Evolutionary conservation across 495 filamentous ascomycete genomes (phyloP), one percentile per base, ranked within the genome.

Genomic region (Penicillium longicatenatum): DNA sequence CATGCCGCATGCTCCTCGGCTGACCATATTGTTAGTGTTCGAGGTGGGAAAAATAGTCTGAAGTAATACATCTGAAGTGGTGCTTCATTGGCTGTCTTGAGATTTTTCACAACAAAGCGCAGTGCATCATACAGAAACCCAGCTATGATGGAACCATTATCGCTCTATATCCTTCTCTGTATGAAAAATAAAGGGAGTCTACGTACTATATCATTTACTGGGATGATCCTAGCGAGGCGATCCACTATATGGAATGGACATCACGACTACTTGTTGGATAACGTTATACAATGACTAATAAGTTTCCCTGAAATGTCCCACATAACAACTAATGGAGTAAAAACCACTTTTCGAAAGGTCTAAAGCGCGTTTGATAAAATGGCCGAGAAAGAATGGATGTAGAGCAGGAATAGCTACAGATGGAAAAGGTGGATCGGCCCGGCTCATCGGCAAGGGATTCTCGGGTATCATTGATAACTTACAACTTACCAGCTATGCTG

Each of bases 191-290:
- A 6, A 12, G 6, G 24, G 24, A 6, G 24, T 26, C 26, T 26
- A 26, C 7, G 1, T 2, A 17, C 12, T 60, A 46, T 51, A 14
- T 0, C 12, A 54, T 49, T 60, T 55, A 61, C 57, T 11, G 16
- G 7, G 43, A 45, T 35, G 9, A 20, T 33, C 3, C 16, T 30
- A 21, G 49, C 42, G 2, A 64, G 50, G 4, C 1, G 6, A 41
- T 48, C 5, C 31, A 64, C 16, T 0, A 45, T 55, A 21, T 30
- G 68, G 66, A 52, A 72, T 53, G 8, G 68, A 51, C 35, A 65
- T 66, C 10, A 2, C 44, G 0, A 69, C 63, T 31, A 74, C 21
- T 22, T 41, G 2, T 20, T 64, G 6, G 1, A 66, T 57, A 1
- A 26, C 44, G 0, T 65, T 22, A 35, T 69, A 62, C 54, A 22